Base-by-base conservation (phyloP, 1,284 basidiomycete genomes). In the Naganishia sp. region DNA sequence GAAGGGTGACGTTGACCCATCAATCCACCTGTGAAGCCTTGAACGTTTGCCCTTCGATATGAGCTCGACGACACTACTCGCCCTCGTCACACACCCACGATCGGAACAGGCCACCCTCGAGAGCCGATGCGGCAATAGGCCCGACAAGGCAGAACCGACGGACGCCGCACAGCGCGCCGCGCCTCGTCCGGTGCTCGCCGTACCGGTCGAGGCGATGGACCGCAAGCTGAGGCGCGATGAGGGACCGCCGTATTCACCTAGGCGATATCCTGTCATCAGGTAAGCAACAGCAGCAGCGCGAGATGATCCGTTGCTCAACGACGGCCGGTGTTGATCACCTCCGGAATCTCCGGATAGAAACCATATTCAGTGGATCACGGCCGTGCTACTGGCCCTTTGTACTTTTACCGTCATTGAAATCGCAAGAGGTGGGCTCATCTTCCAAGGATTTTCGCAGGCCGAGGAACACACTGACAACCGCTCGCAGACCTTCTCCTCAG, bases 351-450 rank as follows among this genome's bases (percentile, higher is more conserved):
- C 41, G 13, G 4, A 25, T 28, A 61, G 58, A 18, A 61, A 61
- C 21, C 58, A 61, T 35, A 17, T 61, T 39, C 58, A 61, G 1
- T 61, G 58, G 49, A 42, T 61, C 15, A 18, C 28, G 0, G 58
- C 21, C n/a, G 25, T 47, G 9, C 35, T 61, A 9, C 47, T 61
- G 15, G 58, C 47, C 47, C 25, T 61, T 21, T 61, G 47, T 39
- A n/a, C 32, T 17, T 61, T 61, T 41, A 61, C 58, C 10, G 50
- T 51, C 21, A 21, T 61, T 10, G 47, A 51, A 25, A 17, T 61
- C 6, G 39, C 58, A 13, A 41, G 45, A 51, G 41, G 58, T 61
- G 25, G 6, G 58, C 42, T 3, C 6, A 2, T 17, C 11, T 2
- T 17, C 18, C 31, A 2, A 39, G 7, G 10, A 9, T 10, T 35